Evolutionary conservation across 306 rosid species (phyloP), one percentile per base, ranked within the genome.

Genomic region (Phaseolus lunatus): DNA sequence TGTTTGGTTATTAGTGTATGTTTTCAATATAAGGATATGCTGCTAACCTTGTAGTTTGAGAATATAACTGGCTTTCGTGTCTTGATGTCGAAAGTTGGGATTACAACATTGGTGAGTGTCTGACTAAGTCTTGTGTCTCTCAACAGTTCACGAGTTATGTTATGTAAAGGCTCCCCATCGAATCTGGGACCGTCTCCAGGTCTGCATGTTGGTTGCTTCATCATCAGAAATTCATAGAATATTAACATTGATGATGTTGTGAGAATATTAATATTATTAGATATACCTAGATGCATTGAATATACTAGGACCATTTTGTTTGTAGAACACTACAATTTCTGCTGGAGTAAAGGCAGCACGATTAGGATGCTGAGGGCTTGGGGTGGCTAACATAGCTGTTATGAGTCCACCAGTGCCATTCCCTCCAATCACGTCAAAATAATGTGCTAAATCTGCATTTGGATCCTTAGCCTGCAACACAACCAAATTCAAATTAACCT

Each of bases 11-110:
- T 37, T 5, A 8, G 1, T 37, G 43, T 5, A 37, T 37, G 11
- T 8, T 6, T 2, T 4, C 35, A 31, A 33, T 33, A 6, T 1
- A 33, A 5, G 39, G 9, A 33, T 33, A 3, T 54, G 19, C 26
- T 37, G 8, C 27, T 12, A 57, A 80, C 84, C 84, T 73, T 58
- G 3, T 52, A 72, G 13, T 7, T 80, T 20, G 84, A 80, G 48
- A 80, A 80, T 14, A 80, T 44, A 3, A 50, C 41, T 16, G 84
- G 84, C 8, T 15, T 57, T 9, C 57, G 67, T 5, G 11, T 33
- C 23, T 73, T 73, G n/a, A 64, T 2, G 47, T 80, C 84, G 20
- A 48, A 62, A 19, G 67, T 16, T 64, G 83, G 67, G 5, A 80
- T 80, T 23, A 80, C 83, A 18, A 73, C 70, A 0, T 56, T 53